Evolutionary conservation across 768 basidiomycete genomes (phyloP), one percentile per base, ranked within the genome.

Genomic region (Tylopilus plumbeoviolaceoides): DNA sequence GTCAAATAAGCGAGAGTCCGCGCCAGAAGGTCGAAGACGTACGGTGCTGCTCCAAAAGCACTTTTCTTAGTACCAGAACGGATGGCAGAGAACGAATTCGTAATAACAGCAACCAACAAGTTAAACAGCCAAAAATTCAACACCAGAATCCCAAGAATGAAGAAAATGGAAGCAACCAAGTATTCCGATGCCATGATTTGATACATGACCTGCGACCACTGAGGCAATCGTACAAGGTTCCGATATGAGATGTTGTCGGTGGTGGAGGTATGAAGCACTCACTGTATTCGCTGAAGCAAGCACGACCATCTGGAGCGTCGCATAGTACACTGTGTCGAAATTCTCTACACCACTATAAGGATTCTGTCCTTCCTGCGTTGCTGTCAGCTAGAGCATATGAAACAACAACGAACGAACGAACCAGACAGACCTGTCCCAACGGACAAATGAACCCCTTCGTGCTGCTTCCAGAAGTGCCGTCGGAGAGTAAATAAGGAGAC

Each of bases 81-180:
- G 55, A 97, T 97, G 15, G 88, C 89, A 17, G 83, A 83, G 67
- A 98, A 98, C 0, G 91, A 90, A 63, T 92, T 89, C 27, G 92
- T 91, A 57, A 95, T 95, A n/a, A 97, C 93, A 17, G 95, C 94
- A 51, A 97, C 91, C 65, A 95, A 89, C 41, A 97, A 70, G 66
- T 94, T 93, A 75, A 95, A 86, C 53, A 95, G 76, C 91, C 91
- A 92, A 66, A 97, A 91, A 69, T 98, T 95, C 60, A 98, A 78
- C 21, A 97, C 79, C 58, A 98, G 73, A 55, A 98, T 74, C 50
- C 85, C 85, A 28, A 84, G 71, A 55, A 98, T 85, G 74, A 91
- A 97, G 73, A 91, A 98, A 53, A 94, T 74, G 56, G 81, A 87
- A 1, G 92, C 90, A n/a, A 86, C 72, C 65, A 88, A 90, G 70